Conservation (phyloP, 1,139 yeast species). For the Blastobotrys elegans region DNA sequence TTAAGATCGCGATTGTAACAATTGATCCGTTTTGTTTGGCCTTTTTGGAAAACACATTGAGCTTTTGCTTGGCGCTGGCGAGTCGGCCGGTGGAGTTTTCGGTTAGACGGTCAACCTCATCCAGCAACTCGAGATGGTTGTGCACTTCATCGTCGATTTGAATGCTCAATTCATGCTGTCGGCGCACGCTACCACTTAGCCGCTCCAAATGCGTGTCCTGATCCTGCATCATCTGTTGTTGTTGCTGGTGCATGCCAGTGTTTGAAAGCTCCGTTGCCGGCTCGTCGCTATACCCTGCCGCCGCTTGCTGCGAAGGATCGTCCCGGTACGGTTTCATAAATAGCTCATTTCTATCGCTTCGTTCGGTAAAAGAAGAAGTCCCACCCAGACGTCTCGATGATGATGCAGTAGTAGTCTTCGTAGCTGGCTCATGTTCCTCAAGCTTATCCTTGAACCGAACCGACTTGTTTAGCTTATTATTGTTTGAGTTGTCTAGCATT, state of each 20-base stretch:
- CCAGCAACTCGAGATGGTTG: slow-evolving; percentile 61
- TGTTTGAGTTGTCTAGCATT: slow-evolving; percentile 5
- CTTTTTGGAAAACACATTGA: slow-evolving; percentile 50
- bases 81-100: slow-evolving; percentile 52
- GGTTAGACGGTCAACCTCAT: slow-evolving; percentile 65
- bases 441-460: slow-evolving; percentile 37
- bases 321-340: slow-evolving; percentile 45
- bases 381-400: slow-evolving; percentile 1
- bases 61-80: slow-evolving; percentile 49
- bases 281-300: no score
- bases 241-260: slow-evolving; percentile 49
- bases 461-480: slow-evolving; percentile 25
- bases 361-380: neutral
- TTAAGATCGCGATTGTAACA: slow-evolving; percentile 60
- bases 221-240: slow-evolving; percentile 54
- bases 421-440: slow-evolving; percentile 23
- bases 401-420: neutral
- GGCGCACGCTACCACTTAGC: slow-evolving; percentile 55
- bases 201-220: slow-evolving; percentile 62
- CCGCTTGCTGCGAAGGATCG: slow-evolving; percentile 34
- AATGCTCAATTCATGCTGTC: slow-evolving; percentile 62
- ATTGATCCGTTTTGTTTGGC: slow-evolving; percentile 69
- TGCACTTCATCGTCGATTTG: slow-evolving; percentile 63
- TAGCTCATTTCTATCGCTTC: slow-evolving; percentile 19
- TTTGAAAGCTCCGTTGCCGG: slow-evolving; percentile 24